These are phyloP conservation scores for Zanthoxylum bungeanum DNA, from an alignment of 345 rosid species.

Conservation along the genomic window DNA sequence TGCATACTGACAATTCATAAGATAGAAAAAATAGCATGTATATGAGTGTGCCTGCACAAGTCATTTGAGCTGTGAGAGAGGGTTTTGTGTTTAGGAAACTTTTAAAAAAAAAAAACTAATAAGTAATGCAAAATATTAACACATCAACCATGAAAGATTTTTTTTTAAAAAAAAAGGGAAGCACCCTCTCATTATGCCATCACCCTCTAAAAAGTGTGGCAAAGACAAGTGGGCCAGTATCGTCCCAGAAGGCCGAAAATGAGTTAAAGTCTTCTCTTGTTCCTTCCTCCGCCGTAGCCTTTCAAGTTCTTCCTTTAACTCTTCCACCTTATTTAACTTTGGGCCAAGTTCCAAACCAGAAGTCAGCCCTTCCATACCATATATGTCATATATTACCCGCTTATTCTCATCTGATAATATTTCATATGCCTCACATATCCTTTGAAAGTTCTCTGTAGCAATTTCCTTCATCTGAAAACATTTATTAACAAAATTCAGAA, in stretches of 20 bases:
- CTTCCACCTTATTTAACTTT: slow-evolving; percentile 72
- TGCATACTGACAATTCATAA: neutral
- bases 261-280: slow-evolving; percentile 56
- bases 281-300: slow-evolving; percentile 62
- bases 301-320: slow-evolving; percentile 81
- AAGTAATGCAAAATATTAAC: neutral
- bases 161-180: neutral
- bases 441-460: slow-evolving; percentile 82
- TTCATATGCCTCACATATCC: slow-evolving; percentile 91
- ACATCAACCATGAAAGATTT: slow-evolving; percentile 6
- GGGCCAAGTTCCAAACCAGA: slow-evolving; percentile 93
- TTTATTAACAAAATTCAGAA: neutral
- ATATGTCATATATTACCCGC: slow-evolving; percentile 80
- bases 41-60: neutral
- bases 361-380: slow-evolving; percentile 89
- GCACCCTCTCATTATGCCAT: slow-evolving; percentile 93
- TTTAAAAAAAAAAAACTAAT: no score
- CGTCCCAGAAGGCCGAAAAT: slow-evolving; percentile 67
- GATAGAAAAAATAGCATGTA: neutral
- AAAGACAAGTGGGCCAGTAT: slow-evolving; percentile 60
- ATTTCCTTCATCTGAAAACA: slow-evolving; percentile 78
- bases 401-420: slow-evolving; percentile 78
- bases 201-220: slow-evolving; percentile 70
- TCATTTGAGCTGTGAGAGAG: neutral
- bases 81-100: neutral